These are phyloP conservation scores for Zygotorulaspora sp. DNA, from an alignment of 805 yeast genomes.

Conservation along the genomic window DNA sequence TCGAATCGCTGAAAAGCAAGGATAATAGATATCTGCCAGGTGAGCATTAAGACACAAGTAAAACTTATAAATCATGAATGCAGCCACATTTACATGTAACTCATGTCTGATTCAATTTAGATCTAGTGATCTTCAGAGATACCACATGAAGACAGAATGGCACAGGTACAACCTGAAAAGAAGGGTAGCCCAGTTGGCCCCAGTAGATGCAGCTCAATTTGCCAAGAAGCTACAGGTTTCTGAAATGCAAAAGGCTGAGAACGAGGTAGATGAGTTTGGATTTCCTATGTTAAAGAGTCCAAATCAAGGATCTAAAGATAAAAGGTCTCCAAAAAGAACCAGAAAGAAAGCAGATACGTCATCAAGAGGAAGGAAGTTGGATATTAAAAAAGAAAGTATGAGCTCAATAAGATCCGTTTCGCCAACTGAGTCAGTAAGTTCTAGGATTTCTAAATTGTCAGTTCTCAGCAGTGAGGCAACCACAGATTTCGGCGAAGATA, in stretches of 20 bases:
- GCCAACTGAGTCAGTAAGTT: constrained; percentile 51
- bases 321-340: background rate
- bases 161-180: constrained; percentile 93
- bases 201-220: constrained; percentile 55
- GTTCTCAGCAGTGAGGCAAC: constrained; percentile 35
- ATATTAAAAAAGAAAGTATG: background rate
- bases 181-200: constrained; percentile 78
- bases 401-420: constrained; percentile 38
- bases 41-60: too few species aligned
- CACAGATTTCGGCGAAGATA: constrained; percentile 41
- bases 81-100: constrained; percentile 64
- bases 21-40: too few species aligned
- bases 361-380: constrained; percentile 4
- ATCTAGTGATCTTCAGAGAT: constrained; percentile 78
- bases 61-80: too few species aligned
- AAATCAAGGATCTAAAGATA: constrained; percentile 4
- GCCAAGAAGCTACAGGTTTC: constrained; percentile 39
- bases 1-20: too few species aligned
- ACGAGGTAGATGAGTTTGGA: constrained; percentile 39
- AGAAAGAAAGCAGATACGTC: background rate
- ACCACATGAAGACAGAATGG: constrained; percentile 98
- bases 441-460: constrained; percentile 48
- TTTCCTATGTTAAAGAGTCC: constrained; percentile 34
- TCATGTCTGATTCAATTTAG: constrained; percentile 81
- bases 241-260: constrained; percentile 27